Base-by-base conservation (phyloP, 805 yeast genomes). In the Kazachstania bromeliacearum region DNA sequence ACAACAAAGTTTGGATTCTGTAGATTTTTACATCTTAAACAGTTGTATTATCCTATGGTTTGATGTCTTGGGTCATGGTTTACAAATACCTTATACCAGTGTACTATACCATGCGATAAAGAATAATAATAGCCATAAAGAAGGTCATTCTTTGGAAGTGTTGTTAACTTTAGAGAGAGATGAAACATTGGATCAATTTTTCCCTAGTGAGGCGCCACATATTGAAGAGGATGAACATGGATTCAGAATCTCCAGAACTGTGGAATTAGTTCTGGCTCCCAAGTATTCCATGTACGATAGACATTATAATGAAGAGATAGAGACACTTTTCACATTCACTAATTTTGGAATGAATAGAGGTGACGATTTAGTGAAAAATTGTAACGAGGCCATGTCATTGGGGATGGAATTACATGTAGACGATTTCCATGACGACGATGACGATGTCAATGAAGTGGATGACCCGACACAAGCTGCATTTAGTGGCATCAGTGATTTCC, bases 261-360 rank as follows among this genome's bases (percentile, higher is more conserved):
- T 56, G 9, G 66, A 63, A 38, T 38, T 66, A 10, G 42, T 49
- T n/a, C 43, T 66, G n/a, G 39, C 49, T 5, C 68, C 69, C n/a
- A 53, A 48, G 28, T 58, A 51, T 35, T 50, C 55, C 1, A 61
- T 59, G 35, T 50, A 48, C 36, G 68, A 64, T 24, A 48, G 66
- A 28, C 60, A 55, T 36, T 59, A 56, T 35, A 60, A 59, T 38
- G 48, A 53, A 5, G 44, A 50, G 9, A 50, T 60, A 3, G 68
- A 65, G 28, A 46, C 48, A 4, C 42, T 65, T 8, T 66, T 65
- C 46, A 60, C 61, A 0, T 57, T 53, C 42, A 53, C 50, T 14
- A 51, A 51, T 39, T 64, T 63, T 47, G 70, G 70, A 0, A 47
- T 57, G 12, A 64, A 64, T 37, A 51, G 62, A 40, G 68, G 69